phyloP scores from a whole-genome alignment of 306 rosid species.

The Pterocarpus santalinus region DNA sequence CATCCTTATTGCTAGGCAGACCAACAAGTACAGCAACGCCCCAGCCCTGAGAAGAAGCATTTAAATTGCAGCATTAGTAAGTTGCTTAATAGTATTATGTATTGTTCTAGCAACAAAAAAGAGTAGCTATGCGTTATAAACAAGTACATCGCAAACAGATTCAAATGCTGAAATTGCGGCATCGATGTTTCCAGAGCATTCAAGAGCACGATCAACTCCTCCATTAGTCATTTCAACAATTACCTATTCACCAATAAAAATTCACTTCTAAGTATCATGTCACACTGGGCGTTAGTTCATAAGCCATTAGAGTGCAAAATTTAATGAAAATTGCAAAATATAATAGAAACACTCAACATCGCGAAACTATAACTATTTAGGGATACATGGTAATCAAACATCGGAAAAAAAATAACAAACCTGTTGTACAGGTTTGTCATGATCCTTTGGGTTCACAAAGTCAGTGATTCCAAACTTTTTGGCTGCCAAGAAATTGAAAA shows the following conservation, averaged over 20 bases:
- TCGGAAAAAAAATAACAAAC: slow-evolving; percentile 20
- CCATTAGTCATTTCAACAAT: slow-evolving; percentile 70
- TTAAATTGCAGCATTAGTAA: background rate
- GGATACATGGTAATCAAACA: background rate
- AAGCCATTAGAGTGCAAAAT: background rate
- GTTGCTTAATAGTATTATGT: background rate
- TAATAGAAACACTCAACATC: background rate
- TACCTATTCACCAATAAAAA: slow-evolving; percentile 47
- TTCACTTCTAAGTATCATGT: background rate
- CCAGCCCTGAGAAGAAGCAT: slow-evolving; percentile 60
- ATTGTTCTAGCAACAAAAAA: background rate
- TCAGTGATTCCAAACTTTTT: slow-evolving; percentile 68
- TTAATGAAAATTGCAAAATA: background rate
- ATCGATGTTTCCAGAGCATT: slow-evolving; percentile 68
- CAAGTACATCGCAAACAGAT: slow-evolving; percentile 69
- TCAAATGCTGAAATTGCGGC: slow-evolving; percentile 73
- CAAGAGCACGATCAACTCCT: slow-evolving; percentile 72
- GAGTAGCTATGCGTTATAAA: background rate
- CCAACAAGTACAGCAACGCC: slow-evolving; percentile 78
- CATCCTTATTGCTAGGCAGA: slow-evolving; percentile 63
- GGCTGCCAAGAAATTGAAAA: slow-evolving; percentile 47
- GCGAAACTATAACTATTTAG: background rate
- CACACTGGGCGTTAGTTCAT: background rate
- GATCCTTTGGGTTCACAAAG: slow-evolving; percentile 73
- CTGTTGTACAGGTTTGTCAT: slow-evolving; percentile 69